Evolutionary conservation across 2,329 filamentous ascomycete genomes (phyloP), one percentile per base, ranked within the genome.

Genomic region (Nemania abortiva): DNA sequence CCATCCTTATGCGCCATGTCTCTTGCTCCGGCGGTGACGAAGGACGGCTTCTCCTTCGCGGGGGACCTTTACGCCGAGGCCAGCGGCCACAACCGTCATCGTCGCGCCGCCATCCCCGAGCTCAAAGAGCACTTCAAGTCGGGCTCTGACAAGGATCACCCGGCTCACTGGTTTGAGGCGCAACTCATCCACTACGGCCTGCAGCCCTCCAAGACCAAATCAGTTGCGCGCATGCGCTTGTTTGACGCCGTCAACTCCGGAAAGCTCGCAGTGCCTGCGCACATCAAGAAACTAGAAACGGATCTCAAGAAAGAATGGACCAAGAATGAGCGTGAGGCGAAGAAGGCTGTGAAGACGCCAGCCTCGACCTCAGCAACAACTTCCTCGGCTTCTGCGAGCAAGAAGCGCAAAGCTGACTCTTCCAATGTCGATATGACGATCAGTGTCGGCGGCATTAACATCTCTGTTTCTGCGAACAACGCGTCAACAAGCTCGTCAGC

Each of bases 121-220:
- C 80, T 88, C 4, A 79, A 82, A 68, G 76, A 80, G 1, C 80
- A 84, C 56, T 84, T 86, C 70, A 82, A 84, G 53, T 75, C 76
- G 6, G 80, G 80, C 47, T 80, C 71, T 45, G 78, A 79, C 29
- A 81, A 80, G 52, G 86, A 90, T 72, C 84, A 83, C 52, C 84
- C 87, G 0, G 87, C 82, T 0, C 87, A 90, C 70, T 91, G 86
- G 85, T 91, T 88, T 66, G 84, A 88, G 70, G 88, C 89, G 0
- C 88, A 91, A 70, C 82, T 90, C 11, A 78, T 89, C 11, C 89
- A 91, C 77, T 91, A 90, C 78, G 88, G 87, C 0, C 81, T 91
- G 0, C 81, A 80, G 6, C 82, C 84, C 0, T 88, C 86, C 20
- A 88, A 88, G 73, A 83, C 83, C 53, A 90, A 90, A 78, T 84